Percentiles rank a stretch among this genome's conserved stretches.
Conservation (phyloP, 2,329 filamentous ascomycete species). For the Diaporthe nobilis region DNA sequence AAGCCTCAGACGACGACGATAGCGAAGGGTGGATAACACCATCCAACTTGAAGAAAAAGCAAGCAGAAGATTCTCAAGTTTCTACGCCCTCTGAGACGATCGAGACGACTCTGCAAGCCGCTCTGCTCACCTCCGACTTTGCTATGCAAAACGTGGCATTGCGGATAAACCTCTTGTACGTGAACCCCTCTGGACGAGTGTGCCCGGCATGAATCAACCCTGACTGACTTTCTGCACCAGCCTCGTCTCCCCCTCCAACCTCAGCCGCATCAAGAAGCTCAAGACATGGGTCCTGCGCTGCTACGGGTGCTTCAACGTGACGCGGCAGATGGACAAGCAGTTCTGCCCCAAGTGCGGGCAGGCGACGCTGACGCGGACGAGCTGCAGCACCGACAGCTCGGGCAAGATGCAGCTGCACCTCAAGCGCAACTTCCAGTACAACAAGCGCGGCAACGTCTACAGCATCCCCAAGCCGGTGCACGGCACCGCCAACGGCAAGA, state of each 20-base stretch:
- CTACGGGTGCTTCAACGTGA: conserved; percentile 91
- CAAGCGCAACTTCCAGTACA: conserved; percentile 97
- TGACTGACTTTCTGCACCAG: conserved; percentile 57
- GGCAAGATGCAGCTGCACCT: conserved; percentile 89
- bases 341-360: conserved; percentile 96
- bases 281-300: conserved; percentile 93
- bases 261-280: conserved; percentile 86
- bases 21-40: conserved; percentile 94
- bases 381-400: conserved; percentile 84
- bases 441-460: conserved; percentile 91
- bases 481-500: conserved; percentile 84
- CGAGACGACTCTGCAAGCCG: conserved; percentile 81
- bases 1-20: conserved; percentile 61
- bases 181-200: background rate
- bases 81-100: conserved; percentile 64
- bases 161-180: conserved; percentile 83
- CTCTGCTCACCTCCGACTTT: conserved; percentile 95
- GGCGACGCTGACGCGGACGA: conserved; percentile 85
- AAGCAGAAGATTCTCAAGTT: conserved; percentile 73
- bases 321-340: conserved; percentile 87
- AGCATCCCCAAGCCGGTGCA: conserved; percentile 92
- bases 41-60: conserved; percentile 88
- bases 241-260: conserved; percentile 78
- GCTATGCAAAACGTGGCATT: conserved; percentile 98
- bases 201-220: background rate